A percentile compares a stretch with the other conserved stretches of the same genome.
These are phyloP conservation scores for Striga asiatica DNA, from an alignment of 257 asterid species.

Conservation along the genomic window DNA sequence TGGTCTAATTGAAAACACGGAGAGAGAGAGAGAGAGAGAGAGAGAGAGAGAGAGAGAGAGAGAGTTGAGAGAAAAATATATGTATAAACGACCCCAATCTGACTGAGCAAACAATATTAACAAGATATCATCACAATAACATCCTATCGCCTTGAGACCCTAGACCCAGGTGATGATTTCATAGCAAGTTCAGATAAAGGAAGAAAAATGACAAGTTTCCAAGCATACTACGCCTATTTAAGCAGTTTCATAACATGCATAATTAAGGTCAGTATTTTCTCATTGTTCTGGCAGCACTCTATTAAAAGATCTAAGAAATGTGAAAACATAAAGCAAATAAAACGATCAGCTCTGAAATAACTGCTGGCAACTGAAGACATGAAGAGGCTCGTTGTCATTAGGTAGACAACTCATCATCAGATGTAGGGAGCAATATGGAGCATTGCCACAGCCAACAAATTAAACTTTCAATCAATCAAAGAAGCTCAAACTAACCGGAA, in stretches of 20 bases:
- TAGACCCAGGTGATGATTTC: not conserved
- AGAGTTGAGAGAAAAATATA: too few species aligned
- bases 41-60: too few species aligned
- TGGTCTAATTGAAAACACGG: not conserved
- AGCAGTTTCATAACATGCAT: conserved; percentile 5
- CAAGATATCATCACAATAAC: too few species aligned
- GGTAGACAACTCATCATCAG: not conserved
- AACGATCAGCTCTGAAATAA: not conserved
- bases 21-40: too few species aligned
- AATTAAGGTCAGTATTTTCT: not conserved
- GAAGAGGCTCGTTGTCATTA: not conserved
- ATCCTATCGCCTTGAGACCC: too few species aligned
- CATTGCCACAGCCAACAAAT: not conserved
- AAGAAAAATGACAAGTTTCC: conserved; percentile 6
- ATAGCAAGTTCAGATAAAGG: not conserved
- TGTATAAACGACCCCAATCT: too few species aligned
- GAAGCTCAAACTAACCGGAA: not conserved
- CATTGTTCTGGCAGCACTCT: not conserved
- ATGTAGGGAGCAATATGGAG: not conserved
- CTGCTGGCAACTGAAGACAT: not conserved
- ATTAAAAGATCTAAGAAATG: not conserved
- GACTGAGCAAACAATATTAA: too few species aligned
- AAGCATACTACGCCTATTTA: not conserved
- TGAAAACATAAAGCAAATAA: conserved; percentile 5
- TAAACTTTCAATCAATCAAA: not conserved